These are phyloP conservation scores for Kalmusia sp. DNA, from an alignment of 2,329 filamentous ascomycete genomes.

Conservation along the genomic window DNA sequence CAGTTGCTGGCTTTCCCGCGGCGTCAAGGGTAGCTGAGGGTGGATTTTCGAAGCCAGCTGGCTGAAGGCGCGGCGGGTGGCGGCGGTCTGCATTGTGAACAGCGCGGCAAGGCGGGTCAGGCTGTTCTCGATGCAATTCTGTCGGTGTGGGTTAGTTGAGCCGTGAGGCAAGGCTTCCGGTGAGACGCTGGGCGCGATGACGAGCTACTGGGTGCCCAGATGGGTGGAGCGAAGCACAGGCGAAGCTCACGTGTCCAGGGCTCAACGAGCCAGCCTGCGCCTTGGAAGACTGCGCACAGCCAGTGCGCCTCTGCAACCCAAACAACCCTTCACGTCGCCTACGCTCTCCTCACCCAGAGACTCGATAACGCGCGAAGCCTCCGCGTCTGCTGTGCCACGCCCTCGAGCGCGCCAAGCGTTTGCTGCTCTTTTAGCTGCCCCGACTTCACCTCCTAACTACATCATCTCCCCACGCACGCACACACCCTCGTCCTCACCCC, in stretches of 20 bases:
- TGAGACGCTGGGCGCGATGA: background rate
- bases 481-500: constrained; percentile 29
- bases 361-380: constrained; percentile 25
- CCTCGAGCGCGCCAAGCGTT: constrained; percentile 36
- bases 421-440: constrained; percentile 39
- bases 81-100: constrained; percentile 59
- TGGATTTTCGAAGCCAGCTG: constrained; percentile 62
- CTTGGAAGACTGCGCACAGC: constrained; percentile 14
- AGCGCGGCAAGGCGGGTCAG: background rate
- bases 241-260: background rate
- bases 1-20: constrained; percentile 65
- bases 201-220: background rate
- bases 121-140: background rate
- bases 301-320: constrained; percentile 6
- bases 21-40: constrained; percentile 59
- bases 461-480: constrained; percentile 40
- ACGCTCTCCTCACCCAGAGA: constrained; percentile 16
- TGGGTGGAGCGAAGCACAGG: background rate
- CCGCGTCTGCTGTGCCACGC: constrained; percentile 24
- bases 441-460: constrained; percentile 39
- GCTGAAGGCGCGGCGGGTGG: constrained; percentile 44
- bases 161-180: background rate
- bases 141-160: background rate
- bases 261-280: background rate
- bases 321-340: constrained; percentile 16